Percentiles rank a stretch among this genome's conserved stretches.
These are phyloP conservation scores for Ceratobasidium sp. DNA, from an alignment of 1,284 basidiomycete species.

Conservation along the genomic window DNA sequence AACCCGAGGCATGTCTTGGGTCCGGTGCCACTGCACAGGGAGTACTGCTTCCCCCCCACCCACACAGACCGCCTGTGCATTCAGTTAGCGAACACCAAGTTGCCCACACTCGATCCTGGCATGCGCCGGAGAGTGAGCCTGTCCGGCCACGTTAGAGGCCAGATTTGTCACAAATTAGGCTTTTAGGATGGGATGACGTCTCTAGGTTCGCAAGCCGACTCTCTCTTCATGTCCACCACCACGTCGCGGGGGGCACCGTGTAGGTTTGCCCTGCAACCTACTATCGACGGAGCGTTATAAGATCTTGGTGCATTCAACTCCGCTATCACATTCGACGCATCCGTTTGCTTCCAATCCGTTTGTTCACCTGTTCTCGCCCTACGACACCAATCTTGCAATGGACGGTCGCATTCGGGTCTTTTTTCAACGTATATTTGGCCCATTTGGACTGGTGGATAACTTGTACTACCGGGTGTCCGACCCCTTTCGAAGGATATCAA, in stretches of 20 bases:
- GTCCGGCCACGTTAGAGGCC: slow-evolving; percentile 19
- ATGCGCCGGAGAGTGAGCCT: background rate
- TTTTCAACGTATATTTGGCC: slow-evolving; percentile 36
- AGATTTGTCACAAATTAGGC: slow-evolving; percentile 42
- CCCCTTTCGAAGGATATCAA: slow-evolving; percentile 38
- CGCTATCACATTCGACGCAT: slow-evolving; percentile 5
- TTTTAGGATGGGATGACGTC: slow-evolving; percentile 40
- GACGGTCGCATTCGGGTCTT: slow-evolving; percentile 19
- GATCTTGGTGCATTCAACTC: background rate
- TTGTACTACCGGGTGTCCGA: slow-evolving; percentile 34
- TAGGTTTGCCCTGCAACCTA: slow-evolving; percentile 44
- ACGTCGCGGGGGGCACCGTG: slow-evolving; percentile 42
- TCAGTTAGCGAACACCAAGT: slow-evolving; percentile 2
- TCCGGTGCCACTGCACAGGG: slow-evolving; percentile 1
- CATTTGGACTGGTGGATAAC: slow-evolving; percentile 38
- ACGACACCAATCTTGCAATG: slow-evolving; percentile 24
- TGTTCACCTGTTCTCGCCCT: background rate
- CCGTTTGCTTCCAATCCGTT: background rate
- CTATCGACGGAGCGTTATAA: slow-evolving; percentile 16
- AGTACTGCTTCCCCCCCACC: slow-evolving; percentile 4
- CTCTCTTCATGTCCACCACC: slow-evolving; percentile 34
- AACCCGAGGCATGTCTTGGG: background rate
- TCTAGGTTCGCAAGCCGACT: slow-evolving; percentile 1
- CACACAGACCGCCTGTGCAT: slow-evolving; percentile 9
- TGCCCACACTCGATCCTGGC: background rate